Evolutionary conservation across 164 flowering plant species (phyloP).

Genomic region (Vitis rotundifolia): DNA sequence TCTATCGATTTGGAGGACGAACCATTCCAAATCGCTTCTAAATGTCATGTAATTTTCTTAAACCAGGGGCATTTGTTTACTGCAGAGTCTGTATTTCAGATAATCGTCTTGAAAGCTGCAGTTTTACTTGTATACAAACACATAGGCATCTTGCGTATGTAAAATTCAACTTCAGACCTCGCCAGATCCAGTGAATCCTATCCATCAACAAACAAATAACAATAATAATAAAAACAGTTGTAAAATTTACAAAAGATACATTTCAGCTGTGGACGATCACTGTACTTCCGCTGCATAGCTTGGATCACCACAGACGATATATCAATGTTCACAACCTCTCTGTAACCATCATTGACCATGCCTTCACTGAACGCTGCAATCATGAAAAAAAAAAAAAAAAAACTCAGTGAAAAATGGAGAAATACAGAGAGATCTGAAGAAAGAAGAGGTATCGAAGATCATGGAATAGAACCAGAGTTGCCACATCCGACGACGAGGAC

Average conservation of each 20-base stretch:
- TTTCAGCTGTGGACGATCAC: slow-evolving; percentile 50
- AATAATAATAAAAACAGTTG: not conserved
- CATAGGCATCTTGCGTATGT: too few relatives aligned
- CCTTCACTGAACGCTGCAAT: slow-evolving; percentile 69
- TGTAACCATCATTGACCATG: slow-evolving; percentile 78
- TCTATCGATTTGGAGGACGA: too few relatives aligned
- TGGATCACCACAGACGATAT: slow-evolving; percentile 81
- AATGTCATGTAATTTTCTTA: too few relatives aligned
- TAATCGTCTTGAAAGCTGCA: too few relatives aligned
- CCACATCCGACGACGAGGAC: slow-evolving; percentile 84
- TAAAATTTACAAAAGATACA: slow-evolving; percentile 45
- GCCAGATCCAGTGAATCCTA: not conserved
- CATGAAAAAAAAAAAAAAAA: not conserved
- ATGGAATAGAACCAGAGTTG: slow-evolving; percentile 51
- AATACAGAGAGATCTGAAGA: slow-evolving; percentile 3
- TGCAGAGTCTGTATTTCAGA: too few relatives aligned
- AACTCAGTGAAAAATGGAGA: slow-evolving; percentile 2
- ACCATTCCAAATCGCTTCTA: too few relatives aligned
- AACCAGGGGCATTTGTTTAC: too few relatives aligned
- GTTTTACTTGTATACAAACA: too few relatives aligned
- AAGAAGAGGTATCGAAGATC: not conserved
- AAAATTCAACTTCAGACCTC: too few relatives aligned
- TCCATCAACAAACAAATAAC: not conserved
- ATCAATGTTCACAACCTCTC: slow-evolving; percentile 71
- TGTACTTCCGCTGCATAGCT: slow-evolving; percentile 66